These are phyloP conservation scores for Agapanthus africanus DNA, from an alignment of 106 monocot species.

Conservation along the genomic window DNA sequence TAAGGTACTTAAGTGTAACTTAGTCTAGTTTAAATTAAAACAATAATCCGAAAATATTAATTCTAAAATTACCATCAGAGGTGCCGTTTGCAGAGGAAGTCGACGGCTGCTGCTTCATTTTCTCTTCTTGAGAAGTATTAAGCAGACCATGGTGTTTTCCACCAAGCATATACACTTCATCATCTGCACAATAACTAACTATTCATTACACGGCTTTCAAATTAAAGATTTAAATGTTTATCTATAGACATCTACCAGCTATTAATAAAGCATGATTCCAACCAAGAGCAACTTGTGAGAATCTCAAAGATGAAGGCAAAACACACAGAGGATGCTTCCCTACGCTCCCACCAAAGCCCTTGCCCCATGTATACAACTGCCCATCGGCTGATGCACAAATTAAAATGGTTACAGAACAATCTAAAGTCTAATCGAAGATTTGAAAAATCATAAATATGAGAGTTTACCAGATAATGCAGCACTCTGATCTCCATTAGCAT, in stretches of 20 bases:
- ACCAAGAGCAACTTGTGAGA: constrained; percentile 66
- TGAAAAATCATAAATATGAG: neutral
- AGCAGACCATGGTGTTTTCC: constrained; percentile 31
- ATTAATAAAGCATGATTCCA: constrained; percentile 71
- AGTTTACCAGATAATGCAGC: constrained; percentile 59
- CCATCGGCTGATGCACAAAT: constrained; percentile 49
- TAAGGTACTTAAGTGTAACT: no score
- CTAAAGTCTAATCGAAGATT: neutral
- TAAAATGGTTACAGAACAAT: neutral
- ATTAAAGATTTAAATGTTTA: neutral
- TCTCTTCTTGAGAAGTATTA: constrained; percentile 7
- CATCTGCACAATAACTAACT: constrained; percentile 23
- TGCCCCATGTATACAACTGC: constrained; percentile 64
- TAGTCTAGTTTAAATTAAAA: no score
- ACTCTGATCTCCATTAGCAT: constrained; percentile 69
- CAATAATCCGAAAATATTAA: no score
- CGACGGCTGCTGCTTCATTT: neutral
- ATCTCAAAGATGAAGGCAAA: constrained; percentile 26
- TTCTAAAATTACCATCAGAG: constrained; percentile 14
- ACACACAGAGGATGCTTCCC: constrained; percentile 26
- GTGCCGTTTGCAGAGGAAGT: constrained; percentile 8
- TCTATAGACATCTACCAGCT: constrained; percentile 36
- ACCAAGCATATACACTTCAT: constrained; percentile 52
- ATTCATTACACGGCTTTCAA: neutral
- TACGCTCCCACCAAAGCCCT: constrained; percentile 32